These are phyloP conservation scores for Mortierella sp. DNA, from an alignment of 371 early-diverging fungal species.

Conservation along the genomic window DNA sequence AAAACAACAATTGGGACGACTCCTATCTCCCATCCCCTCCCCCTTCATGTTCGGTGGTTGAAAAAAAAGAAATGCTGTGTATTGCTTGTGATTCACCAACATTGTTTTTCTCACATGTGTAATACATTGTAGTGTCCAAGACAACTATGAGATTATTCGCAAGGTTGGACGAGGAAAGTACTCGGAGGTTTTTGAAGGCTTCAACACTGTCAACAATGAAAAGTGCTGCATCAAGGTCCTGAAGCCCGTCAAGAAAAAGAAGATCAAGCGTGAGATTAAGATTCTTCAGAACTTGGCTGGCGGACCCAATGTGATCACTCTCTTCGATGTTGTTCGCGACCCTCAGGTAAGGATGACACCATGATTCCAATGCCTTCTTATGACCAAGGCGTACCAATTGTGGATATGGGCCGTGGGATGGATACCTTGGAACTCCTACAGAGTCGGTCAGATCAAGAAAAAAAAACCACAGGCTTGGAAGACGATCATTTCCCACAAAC, in stretches of 20 bases:
- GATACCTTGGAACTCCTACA: too few relatives aligned
- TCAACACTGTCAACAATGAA: conserved; percentile 78
- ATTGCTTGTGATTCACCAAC: too few relatives aligned
- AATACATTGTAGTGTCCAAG: conserved; percentile 73
- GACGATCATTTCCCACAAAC: too few relatives aligned
- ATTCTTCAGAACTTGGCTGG: conserved; percentile 97
- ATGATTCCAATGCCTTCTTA: not conserved
- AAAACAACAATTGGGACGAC: not conserved
- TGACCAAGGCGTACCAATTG: not conserved
- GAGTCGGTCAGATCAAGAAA: too few relatives aligned
- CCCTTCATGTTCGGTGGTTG: not conserved
- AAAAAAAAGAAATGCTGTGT: too few relatives aligned
- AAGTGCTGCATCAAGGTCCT: conserved; percentile 99
- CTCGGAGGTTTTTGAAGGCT: conserved; percentile 99
- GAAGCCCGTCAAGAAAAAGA: conserved; percentile 99
- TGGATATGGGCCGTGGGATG: not conserved
- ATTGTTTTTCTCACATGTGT: not conserved
- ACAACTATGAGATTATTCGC: conserved; percentile 96
- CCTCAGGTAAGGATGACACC: conserved; percentile 69
- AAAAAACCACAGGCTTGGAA: too few relatives aligned
- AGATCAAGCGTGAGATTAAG: conserved; percentile 99
- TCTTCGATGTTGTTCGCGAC: conserved; percentile 97
- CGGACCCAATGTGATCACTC: conserved; percentile 92
- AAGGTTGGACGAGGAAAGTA: conserved; percentile 99
- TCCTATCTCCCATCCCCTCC: not conserved